Percentiles rank a stretch among this genome's conserved stretches.
These are phyloP conservation scores for Fonsecaea nubica DNA, from an alignment of 2,329 filamentous ascomycete genomes.

Conservation along the genomic window DNA sequence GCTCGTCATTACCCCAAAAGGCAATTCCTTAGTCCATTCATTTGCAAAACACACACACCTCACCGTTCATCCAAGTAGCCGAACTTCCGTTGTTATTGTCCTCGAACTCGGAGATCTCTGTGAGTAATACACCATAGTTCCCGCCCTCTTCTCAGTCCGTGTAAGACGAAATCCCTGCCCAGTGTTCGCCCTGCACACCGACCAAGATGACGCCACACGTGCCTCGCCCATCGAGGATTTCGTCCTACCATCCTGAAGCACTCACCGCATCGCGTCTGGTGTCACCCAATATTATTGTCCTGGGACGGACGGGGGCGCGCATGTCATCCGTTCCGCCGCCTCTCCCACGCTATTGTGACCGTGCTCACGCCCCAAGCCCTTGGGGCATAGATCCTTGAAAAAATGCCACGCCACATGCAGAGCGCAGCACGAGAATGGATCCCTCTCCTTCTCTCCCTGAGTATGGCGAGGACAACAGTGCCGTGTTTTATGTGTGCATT, in stretches of 20 bases:
- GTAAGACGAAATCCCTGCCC: too few species aligned
- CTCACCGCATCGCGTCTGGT: slow-evolving; percentile 17
- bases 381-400: background rate
- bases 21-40: background rate
- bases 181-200: background rate
- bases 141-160: too few species aligned
- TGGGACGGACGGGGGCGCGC: background rate
- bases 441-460: background rate
- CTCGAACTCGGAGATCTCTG: too few species aligned
- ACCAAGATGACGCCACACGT: slow-evolving; percentile 10
- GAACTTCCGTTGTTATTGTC: background rate
- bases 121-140: too few species aligned
- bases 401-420: background rate
- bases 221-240: background rate
- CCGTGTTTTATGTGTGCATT: background rate
- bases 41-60: background rate
- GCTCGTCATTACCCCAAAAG: slow-evolving; percentile 7
- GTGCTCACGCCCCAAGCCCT: background rate
- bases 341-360: slow-evolving; percentile 4
- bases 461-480: background rate
- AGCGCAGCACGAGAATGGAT: background rate
- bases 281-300: slow-evolving; percentile 6
- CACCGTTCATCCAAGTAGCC: background rate
- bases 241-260: slow-evolving; percentile 19
- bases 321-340: background rate